Conservation (phyloP, 257 asterid species). For the Paulownia fortunei region DNA sequence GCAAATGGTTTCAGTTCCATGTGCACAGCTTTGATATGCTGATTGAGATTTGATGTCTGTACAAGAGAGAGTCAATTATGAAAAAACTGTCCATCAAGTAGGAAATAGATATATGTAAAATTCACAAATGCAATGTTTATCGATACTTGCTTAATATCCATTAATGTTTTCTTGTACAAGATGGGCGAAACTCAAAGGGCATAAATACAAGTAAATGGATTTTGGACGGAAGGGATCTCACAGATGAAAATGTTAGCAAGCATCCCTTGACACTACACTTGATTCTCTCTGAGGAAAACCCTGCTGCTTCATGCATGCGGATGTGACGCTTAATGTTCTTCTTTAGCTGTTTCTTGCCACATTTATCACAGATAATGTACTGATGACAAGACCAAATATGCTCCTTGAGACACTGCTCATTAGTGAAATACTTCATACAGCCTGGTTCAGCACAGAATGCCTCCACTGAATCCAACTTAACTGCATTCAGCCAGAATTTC, state of each 20-base stretch:
- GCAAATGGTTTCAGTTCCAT: conserved; percentile 60
- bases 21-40: conserved; percentile 81
- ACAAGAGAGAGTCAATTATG: not conserved
- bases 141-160: not conserved
- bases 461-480: conserved; percentile 74
- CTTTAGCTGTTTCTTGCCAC: conserved; percentile 79
- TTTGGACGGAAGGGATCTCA: conserved; percentile 36
- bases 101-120: not conserved
- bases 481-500: conserved; percentile 49
- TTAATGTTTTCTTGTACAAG: not conserved
- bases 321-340: conserved; percentile 91
- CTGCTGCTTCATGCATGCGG: conserved; percentile 56
- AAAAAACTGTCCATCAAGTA: not conserved
- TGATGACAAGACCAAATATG: conserved; percentile 75
- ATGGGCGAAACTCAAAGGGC: not conserved
- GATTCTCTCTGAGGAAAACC: conserved; percentile 44
- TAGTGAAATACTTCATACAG: conserved; percentile 83
- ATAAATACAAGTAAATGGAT: not conserved
- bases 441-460: conserved; percentile 79
- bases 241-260: conserved; percentile 63
- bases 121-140: not conserved
- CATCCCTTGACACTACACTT: conserved; percentile 69
- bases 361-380: conserved; percentile 65
- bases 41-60: conserved; percentile 80
- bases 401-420: conserved; percentile 74